These are phyloP conservation scores for Terfezia boudieri DNA, from an alignment of 495 filamentous ascomycete species.

Conservation along the genomic window DNA sequence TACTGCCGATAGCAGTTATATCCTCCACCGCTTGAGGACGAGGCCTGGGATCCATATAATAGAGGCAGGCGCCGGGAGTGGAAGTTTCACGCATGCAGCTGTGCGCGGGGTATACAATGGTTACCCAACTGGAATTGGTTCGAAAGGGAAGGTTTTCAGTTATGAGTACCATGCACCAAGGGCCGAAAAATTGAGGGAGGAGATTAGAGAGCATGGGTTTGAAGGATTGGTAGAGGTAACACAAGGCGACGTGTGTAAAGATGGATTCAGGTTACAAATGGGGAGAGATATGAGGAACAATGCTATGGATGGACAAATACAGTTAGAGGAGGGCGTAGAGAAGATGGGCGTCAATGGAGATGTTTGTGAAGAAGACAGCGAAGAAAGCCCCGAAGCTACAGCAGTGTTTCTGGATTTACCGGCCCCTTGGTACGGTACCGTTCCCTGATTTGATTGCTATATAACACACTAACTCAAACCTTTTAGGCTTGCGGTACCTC, in stretches of 20 bases:
- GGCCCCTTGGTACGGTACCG: conserved; percentile 41
- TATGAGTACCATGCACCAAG: conserved; percentile 80
- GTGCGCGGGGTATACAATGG: conserved; percentile 75
- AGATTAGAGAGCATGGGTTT: conserved; percentile 54
- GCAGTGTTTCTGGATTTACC: conserved; percentile 84
- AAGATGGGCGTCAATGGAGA: neutral
- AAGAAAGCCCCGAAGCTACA: conserved; percentile 39
- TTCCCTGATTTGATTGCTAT: neutral
- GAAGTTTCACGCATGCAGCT: conserved; percentile 83
- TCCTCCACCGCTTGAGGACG: conserved; percentile 66
- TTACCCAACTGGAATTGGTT: conserved; percentile 23
- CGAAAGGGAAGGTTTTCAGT: conserved; percentile 61
- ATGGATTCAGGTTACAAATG: conserved; percentile 41
- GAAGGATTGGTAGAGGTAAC: conserved; percentile 53
- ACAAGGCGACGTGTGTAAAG: conserved; percentile 74
- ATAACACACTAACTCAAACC: neutral
- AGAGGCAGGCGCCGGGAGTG: conserved; percentile 85
- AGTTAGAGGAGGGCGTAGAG: conserved; percentile 1
- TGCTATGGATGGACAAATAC: conserved; percentile 2
- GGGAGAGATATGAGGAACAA: neutral
- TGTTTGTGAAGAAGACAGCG: conserved; percentile 16
- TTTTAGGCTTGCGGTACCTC: conserved; percentile 47
- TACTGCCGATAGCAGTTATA: conserved; percentile 89
- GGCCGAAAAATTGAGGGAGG: conserved; percentile 44
- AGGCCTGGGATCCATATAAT: conserved; percentile 61